These are phyloP conservation scores for Trichoderma virens DNA, from an alignment of 495 filamentous ascomycete species.

Conservation along the genomic window DNA sequence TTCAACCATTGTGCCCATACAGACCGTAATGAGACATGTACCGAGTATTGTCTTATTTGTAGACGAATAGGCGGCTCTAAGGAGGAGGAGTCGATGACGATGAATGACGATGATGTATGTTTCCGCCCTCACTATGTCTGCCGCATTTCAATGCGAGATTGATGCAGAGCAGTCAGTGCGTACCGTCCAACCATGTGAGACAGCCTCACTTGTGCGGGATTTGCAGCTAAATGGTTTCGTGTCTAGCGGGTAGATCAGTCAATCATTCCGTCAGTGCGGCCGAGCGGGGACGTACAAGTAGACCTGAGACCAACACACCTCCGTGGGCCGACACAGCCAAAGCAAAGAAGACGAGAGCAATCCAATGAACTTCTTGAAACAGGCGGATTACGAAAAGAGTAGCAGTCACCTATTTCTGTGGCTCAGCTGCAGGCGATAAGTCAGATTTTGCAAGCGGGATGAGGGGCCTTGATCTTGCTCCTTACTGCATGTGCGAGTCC, in stretches of 20 bases:
- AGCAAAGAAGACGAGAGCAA: background rate
- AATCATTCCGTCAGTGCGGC: background rate
- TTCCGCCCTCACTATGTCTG: background rate
- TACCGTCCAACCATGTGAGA: background rate
- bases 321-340: background rate
- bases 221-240: background rate
- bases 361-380: background rate
- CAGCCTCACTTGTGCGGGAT: background rate
- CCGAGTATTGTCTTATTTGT: too few relatives aligned
- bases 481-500: background rate
- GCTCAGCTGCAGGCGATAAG: background rate
- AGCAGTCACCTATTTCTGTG: background rate
- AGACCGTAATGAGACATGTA: background rate
- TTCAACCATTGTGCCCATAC: background rate
- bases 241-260: constrained; percentile 2
- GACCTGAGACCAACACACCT: background rate
- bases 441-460: background rate
- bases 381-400: background rate
- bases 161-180: background rate
- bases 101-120: background rate
- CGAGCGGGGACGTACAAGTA: background rate
- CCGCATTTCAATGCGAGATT: background rate
- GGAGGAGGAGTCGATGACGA: too few relatives aligned
- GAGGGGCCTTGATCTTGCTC: background rate
- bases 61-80: too few relatives aligned